A percentile compares a stretch with the other conserved stretches of the same genome.
These are phyloP conservation scores for Pseudonectria foliicola DNA, from an alignment of 2,329 filamentous ascomycete species.

Conservation along the genomic window DNA sequence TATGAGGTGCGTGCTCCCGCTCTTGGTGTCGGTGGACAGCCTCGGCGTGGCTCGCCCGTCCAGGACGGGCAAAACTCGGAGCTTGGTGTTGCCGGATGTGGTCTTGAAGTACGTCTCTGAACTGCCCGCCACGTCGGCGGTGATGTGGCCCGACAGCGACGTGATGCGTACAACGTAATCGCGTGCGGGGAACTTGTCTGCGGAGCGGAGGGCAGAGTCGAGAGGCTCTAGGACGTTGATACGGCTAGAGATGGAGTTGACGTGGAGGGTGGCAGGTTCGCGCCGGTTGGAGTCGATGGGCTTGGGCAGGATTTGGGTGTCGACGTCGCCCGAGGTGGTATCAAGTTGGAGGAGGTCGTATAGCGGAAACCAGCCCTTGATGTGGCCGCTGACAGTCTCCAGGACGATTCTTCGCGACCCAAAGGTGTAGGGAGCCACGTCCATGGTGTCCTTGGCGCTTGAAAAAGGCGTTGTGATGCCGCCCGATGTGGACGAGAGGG, in stretches of 20 bases:
- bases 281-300: conserved; percentile 27
- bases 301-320: conserved; percentile 34
- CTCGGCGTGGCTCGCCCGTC: conserved; percentile 19
- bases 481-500: conserved; percentile 32
- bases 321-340: conserved; percentile 37
- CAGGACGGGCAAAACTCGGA: conserved; percentile 39
- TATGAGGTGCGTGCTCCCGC: conserved; percentile 32
- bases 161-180: conserved; percentile 39
- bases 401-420: conserved; percentile 36
- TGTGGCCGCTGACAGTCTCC: conserved; percentile 34
- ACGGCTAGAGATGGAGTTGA: conserved; percentile 37
- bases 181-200: conserved; percentile 32
- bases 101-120: conserved; percentile 28
- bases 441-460: conserved; percentile 17
- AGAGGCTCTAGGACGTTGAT: conserved; percentile 37
- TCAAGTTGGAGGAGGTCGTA: conserved; percentile 41
- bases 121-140: conserved; percentile 33
- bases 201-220: conserved; percentile 9
- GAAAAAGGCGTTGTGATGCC: conserved; percentile 29
- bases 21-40: conserved; percentile 37
- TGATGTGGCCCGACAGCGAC: conserved; percentile 39
- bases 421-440: conserved; percentile 31
- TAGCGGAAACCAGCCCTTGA: conserved; percentile 44
- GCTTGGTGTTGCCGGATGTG: conserved; percentile 33
- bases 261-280: conserved; percentile 33